Base-by-base conservation (phyloP, 2,329 filamentous ascomycete genomes). In the Elsinoe batatas region DNA sequence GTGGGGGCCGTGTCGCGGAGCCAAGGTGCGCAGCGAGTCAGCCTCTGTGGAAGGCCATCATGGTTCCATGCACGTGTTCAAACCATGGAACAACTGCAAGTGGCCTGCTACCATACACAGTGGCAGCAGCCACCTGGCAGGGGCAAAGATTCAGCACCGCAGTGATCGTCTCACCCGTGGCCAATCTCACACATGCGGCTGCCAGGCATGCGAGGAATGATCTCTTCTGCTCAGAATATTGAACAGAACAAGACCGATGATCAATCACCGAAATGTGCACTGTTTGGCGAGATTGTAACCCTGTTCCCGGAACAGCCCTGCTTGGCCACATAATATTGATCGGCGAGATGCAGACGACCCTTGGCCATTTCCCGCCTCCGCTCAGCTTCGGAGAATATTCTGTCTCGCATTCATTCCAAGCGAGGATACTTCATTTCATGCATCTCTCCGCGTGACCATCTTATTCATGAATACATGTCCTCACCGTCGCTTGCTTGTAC, bases 331-430 rank as follows among this genome's bases (percentile, higher is more conserved):
- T 30, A 26, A 53, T 30, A 26, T 17, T 53, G 32, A 37, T 37
- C 49, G 35, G 20, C 35, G 12, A 35, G 32, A 22, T 37, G 32
- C 49, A 53, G 37, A 37, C 49, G 17, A 22, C 42, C 42, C 42
- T 46, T n/a, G 49, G 49, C 18, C 49, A 53, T 35, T 12, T 18
- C 15, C 49, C 36, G 20, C 17, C 20, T 22, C 42, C 7, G 15
- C 17, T 44, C 40, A 26, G 40, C 20, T 44, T 44, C 40, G 40
- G 17, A 44, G 40, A 44, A 44, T 22, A 44, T 26, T 44, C 40
- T 44, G 42, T 46, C 8, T 26, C 38, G 20, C 49, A 44, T 40
- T 53, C 18, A 15, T 38, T 53, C 49, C 49, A 53, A 40, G 49
- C 49, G 32, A 37, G 49, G 26, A 18, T 26, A 32, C 22, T 53